Base-by-base conservation (phyloP, 2,329 filamentous ascomycete genomes). In the Scolecobasidium constrictum region DNA sequence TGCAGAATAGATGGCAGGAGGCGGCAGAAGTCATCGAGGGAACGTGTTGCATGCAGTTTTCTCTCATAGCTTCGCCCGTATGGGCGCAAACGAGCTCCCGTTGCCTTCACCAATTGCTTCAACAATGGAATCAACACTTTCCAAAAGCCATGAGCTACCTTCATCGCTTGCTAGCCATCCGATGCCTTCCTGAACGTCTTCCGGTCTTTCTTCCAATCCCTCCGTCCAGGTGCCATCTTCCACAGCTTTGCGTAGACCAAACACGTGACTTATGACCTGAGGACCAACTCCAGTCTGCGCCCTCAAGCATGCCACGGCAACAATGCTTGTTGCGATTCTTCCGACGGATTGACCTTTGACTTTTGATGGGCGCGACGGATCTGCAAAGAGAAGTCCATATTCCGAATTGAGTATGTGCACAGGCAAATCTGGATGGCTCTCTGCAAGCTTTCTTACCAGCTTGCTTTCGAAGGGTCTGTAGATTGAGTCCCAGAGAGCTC, bases 201-300 rank as follows among this genome's bases (percentile, higher is more conserved):
- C 56, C 4, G 62, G 11, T n/a, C n/a, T n/a, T 9, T 11, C 7
- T 36, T 64, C 60, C 20, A 66, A 64, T 43, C 55, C 50, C 6
- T 58, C 68, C 28, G 61, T 71, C 59, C 60, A 71, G 16, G 65
- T 67, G 1, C 80, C 83, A 58, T 86, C 79, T 49, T 83, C 77
- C 40, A 82, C 69, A 1, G 77, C 83, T 66, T 92, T 92, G 46
- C 82, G 64, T 60, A 93, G 56, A 0, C 86, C 86, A 63, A 87
- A 90, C 0, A 92, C 71, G 60, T 93, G 86, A 50, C 80, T 86
- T 15, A 83, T 63, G 11, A 93, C 83, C 67, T 92, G 86, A 1
- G 85, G 86, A 0, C 78, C 86, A 0, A 92, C 86, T 1, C 86
- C 86, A 7, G 81, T 83, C 68, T 92, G 86, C 35, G 85, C 74